These are phyloP conservation scores for Ogataea paradorogensis DNA, from an alignment of 805 yeast genomes.

Conservation along the genomic window DNA sequence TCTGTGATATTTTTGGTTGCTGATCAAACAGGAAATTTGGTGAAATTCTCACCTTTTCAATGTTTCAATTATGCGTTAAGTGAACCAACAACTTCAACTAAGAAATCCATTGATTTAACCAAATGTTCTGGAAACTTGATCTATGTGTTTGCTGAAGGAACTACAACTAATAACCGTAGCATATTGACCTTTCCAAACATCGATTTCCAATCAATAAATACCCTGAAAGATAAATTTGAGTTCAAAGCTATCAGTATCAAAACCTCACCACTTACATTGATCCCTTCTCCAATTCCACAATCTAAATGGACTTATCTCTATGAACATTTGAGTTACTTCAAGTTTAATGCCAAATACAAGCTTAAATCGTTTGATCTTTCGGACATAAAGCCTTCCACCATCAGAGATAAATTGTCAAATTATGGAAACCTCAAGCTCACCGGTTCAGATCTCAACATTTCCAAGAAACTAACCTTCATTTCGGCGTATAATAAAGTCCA, in stretches of 20 bases:
- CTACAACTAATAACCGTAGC: constrained; percentile 80
- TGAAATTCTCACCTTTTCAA: constrained; percentile 10
- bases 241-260: constrained; percentile 40
- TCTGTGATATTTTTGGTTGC: constrained; percentile 18
- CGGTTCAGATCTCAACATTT: constrained; percentile 41
- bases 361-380: constrained; percentile 24
- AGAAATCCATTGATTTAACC: constrained; percentile 19
- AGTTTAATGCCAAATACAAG: constrained; percentile 18
- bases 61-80: constrained; percentile 22
- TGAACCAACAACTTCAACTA: constrained; percentile 6
- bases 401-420: constrained; percentile 34
- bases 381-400: constrained; percentile 7
- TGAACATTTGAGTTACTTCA: constrained; percentile 8
- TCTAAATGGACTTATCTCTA: constrained; percentile 13
- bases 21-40: constrained; percentile 13
- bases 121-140: constrained; percentile 41
- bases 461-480: constrained; percentile 44
- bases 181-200: constrained; percentile 53
- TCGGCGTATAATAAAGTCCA: constrained; percentile 12
- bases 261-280: constrained; percentile 35
- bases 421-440: constrained; percentile 50
- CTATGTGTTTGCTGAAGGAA: constrained; percentile 73
- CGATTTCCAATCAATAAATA: constrained; percentile 13
- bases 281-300: constrained; percentile 35
- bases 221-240: constrained; percentile 14